A percentile compares a stretch with the other conserved stretches of the same genome.
These are phyloP conservation scores for Cyberlindnera galapagoensis DNA, from an alignment of 805 yeast species.

Conservation along the genomic window DNA sequence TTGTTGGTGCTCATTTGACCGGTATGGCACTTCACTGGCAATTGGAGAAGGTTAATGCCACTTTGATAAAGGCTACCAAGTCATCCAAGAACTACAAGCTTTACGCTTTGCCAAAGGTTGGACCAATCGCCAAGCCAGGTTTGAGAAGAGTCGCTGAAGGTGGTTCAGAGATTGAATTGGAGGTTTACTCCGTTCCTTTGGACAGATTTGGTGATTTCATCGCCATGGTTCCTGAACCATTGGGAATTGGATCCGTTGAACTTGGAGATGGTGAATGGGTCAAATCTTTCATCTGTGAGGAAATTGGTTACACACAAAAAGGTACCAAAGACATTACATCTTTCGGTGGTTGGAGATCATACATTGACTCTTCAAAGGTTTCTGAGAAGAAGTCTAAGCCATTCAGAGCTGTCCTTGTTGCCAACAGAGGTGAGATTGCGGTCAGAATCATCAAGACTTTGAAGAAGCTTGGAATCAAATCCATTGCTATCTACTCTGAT, in stretches of 20 bases:
- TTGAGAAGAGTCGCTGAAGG: conserved; percentile 46
- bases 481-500: conserved; percentile 88
- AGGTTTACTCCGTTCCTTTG: conserved; percentile 75
- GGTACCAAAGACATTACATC: conserved; percentile 79
- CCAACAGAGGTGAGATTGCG: conserved; percentile 97
- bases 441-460: conserved; percentile 88
- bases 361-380: conserved; percentile 34
- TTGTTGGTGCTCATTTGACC: conserved; percentile 91
- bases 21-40: conserved; percentile 95
- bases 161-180: conserved; percentile 66
- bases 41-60: conserved; percentile 75
- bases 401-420: conserved; percentile 81
- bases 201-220: conserved; percentile 80
- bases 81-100: conserved; percentile 69
- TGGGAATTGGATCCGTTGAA: conserved; percentile 93
- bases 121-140: conserved; percentile 89
- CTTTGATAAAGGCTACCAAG: conserved; percentile 54
- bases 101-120: conserved; percentile 75
- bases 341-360: conserved; percentile 83
- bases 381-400: conserved; percentile 41
- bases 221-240: conserved; percentile 85
- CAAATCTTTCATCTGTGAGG: conserved; percentile 94
- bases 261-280: conserved; percentile 75
- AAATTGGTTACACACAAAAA: conserved; percentile 63
- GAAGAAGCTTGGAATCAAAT: conserved; percentile 66